Evolutionary conservation across 108 stramenopile genomes (phyloP).

Genomic region (Nitzschia putrida): DNA sequence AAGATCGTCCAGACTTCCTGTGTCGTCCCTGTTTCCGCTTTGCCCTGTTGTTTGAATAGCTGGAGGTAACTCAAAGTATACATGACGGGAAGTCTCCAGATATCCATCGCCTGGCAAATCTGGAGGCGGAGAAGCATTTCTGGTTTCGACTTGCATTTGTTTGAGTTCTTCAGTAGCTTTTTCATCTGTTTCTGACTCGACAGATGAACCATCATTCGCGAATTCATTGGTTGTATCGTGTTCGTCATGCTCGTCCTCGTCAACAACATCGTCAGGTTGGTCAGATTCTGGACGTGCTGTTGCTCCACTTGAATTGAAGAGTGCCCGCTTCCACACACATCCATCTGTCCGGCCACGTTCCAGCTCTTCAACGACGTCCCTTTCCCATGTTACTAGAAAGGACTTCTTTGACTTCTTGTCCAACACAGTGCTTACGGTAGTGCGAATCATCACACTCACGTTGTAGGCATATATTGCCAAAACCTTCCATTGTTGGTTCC

Average conservation of each 20-base stretch:
- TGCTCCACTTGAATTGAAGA: background rate
- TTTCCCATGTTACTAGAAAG: constrained; percentile 56
- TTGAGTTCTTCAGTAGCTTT: no score
- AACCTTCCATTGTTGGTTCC: constrained; percentile 66
- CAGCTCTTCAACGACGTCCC: constrained; percentile 46
- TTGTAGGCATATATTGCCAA: constrained; percentile 59
- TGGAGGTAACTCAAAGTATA: no score
- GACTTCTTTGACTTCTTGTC: constrained; percentile 30
- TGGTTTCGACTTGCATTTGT: no score
- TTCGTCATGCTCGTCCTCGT: constrained; percentile 15
- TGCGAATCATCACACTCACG: constrained; percentile 56
- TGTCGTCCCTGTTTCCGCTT: no score
- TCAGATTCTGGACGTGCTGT: background rate
- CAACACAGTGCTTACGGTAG: constrained; percentile 42
- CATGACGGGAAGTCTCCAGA: no score
- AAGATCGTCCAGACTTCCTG: no score
- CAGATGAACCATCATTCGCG: background rate
- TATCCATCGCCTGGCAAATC: no score
- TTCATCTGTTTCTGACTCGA: no score
- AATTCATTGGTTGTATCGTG: constrained; percentile 6
- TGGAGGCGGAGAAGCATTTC: no score
- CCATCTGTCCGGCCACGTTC: constrained; percentile 45
- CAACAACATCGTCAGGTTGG: background rate
- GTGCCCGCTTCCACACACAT: constrained; percentile 35
- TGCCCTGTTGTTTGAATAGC: no score